Conservation (phyloP, 75 land plant species). For the Pinus taeda region DNA sequence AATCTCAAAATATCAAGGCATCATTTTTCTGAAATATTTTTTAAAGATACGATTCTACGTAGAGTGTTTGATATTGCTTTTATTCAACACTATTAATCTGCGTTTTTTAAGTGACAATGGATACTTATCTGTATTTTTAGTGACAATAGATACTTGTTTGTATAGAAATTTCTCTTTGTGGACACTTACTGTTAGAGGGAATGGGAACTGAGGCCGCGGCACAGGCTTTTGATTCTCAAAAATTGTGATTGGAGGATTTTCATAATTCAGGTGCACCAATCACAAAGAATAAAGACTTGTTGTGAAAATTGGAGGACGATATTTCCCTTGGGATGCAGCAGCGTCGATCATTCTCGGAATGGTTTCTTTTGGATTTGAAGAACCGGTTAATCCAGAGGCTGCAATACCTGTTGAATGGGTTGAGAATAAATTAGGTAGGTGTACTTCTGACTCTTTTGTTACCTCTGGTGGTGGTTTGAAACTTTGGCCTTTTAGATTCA, state of each 20-base stretch:
- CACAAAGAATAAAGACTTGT: slow-evolving; percentile 54
- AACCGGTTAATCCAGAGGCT: slow-evolving; percentile 29
- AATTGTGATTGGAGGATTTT: slow-evolving; percentile 47
- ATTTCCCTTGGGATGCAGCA: slow-evolving; percentile 60
- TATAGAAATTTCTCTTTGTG: slow-evolving; percentile 56
- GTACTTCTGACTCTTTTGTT: slow-evolving; percentile 18
- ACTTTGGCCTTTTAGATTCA: slow-evolving; percentile 66
- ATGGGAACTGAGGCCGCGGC: slow-evolving; percentile 70
- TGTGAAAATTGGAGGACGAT: slow-evolving; percentile 46
- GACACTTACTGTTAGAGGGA: slow-evolving; percentile 48
- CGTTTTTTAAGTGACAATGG: neutral
- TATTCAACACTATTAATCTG: neutral
- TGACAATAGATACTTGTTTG: slow-evolving; percentile 14
- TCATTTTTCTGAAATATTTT: neutral
- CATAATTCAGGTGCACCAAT: slow-evolving; percentile 27
- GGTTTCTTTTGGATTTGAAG: slow-evolving; percentile 39
- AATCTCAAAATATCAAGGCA: neutral
- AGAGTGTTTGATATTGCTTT: neutral
- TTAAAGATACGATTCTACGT: neutral
- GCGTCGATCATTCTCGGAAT: slow-evolving; percentile 55
- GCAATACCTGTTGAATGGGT: slow-evolving; percentile 42
- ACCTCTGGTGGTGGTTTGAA: slow-evolving; percentile 52
- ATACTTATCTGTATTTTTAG: neutral
- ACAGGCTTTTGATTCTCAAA: slow-evolving; percentile 50
- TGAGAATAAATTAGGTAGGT: slow-evolving; percentile 19